Conservation (phyloP, 176 grass and related monocot genomes). For the Aegilops bicornis region DNA sequence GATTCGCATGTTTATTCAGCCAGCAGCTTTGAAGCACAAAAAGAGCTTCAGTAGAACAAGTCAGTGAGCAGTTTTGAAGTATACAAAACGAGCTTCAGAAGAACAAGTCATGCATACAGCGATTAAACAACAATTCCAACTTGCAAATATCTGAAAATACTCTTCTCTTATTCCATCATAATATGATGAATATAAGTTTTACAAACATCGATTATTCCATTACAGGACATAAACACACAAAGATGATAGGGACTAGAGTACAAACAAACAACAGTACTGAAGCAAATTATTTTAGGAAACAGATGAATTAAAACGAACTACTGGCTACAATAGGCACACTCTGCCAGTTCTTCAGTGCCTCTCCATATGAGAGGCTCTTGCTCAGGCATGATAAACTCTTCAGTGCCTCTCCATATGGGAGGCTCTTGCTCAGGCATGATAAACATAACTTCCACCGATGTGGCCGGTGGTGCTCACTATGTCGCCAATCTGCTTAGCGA, state of each 20-base stretch:
- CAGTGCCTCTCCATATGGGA: too few species aligned
- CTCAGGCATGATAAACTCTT: constrained; percentile 15
- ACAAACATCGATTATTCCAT: background rate
- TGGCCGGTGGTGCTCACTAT: constrained; percentile 18
- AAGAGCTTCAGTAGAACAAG: background rate
- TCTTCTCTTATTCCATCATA: constrained; percentile 33
- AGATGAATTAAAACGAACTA: constrained; percentile 24
- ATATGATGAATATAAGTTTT: constrained; percentile 28
- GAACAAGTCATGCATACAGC: background rate
- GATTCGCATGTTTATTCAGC: background rate
- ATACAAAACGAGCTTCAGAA: background rate
- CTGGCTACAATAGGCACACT: constrained; percentile 8
- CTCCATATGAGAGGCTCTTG: background rate
- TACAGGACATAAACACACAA: constrained; percentile 30
- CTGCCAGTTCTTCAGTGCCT: constrained; percentile 2
- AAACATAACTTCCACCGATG: constrained; percentile 9
- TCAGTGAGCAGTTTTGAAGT: background rate
- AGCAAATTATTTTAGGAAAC: constrained; percentile 31
- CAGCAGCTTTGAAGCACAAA: background rate
- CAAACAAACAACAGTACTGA: constrained; percentile 1
- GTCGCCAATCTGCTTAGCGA: constrained; percentile 15
- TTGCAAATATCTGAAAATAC: background rate
- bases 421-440: background rate
- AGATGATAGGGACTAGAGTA: constrained; percentile 6
- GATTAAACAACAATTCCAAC: constrained; percentile 14